A percentile compares a stretch with the other conserved stretches of the same genome.
Conservation (phyloP, 2,329 filamentous ascomycete genomes). For the Xylaria sp. region DNA sequence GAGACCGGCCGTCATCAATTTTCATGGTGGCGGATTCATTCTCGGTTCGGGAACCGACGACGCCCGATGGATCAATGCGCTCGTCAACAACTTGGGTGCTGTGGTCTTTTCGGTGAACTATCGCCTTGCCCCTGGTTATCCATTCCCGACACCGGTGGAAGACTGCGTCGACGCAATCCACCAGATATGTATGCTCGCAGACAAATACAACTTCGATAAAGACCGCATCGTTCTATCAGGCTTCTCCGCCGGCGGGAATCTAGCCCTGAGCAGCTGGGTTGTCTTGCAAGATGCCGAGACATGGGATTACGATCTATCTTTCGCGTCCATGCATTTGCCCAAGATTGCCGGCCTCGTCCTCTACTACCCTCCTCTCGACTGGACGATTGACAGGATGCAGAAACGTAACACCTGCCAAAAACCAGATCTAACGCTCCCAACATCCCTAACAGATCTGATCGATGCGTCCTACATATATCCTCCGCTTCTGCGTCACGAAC, state of each 20-base stretch:
- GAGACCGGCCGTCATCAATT: conserved; percentile 54
- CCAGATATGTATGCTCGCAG: conserved; percentile 51
- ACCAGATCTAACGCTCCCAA: conserved; percentile 54
- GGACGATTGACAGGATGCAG: conserved; percentile 49
- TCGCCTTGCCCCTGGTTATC: conserved; percentile 57
- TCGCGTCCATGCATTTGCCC: conserved; percentile 33
- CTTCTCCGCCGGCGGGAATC: conserved; percentile 57
- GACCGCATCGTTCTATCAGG: conserved; percentile 53
- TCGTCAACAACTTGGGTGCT: conserved; percentile 47
- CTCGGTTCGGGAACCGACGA: conserved; percentile 59
- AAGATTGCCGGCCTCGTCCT: conserved; percentile 50
- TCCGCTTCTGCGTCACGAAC: conserved; percentile 36
- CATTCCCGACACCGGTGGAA: conserved; percentile 59
- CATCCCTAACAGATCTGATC: conserved; percentile 54
- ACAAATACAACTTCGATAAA: conserved; percentile 53
- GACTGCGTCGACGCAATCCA: conserved; percentile 59
- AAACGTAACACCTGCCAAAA: conserved; percentile 49
- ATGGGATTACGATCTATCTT: conserved; percentile 24
- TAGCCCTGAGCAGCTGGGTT: conserved; percentile 40
- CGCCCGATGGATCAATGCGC: conserved; percentile 51
- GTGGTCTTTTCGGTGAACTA: conserved; percentile 62
- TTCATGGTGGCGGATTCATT: conserved; percentile 63
- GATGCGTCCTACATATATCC: conserved; percentile 57
- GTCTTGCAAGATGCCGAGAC: conserved; percentile 22
- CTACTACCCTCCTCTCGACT: conserved; percentile 59